phyloP scores from a whole-genome alignment of 2,329 filamentous ascomycete genomes.

The Mycosphaerella arachidis region DNA sequence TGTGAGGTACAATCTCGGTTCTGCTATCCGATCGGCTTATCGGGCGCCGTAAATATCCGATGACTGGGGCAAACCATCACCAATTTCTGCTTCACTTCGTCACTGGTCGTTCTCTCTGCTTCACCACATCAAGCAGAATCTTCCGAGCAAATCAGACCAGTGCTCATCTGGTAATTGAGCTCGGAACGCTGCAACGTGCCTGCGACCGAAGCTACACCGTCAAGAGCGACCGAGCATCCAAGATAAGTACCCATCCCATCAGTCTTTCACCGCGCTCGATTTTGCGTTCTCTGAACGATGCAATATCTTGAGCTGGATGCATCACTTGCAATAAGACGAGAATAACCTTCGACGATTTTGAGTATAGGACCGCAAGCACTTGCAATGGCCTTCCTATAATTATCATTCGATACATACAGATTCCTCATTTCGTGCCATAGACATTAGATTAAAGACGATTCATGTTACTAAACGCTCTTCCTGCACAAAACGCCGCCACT shows the following conservation, averaged over 20 bases:
- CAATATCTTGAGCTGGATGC: conserved; percentile 31
- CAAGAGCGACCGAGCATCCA: no score
- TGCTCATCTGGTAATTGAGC: no score
- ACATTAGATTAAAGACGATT: not conserved
- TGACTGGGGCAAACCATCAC: no score
- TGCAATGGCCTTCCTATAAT: conserved; percentile 27
- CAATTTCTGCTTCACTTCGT: no score
- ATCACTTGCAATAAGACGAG: conserved; percentile 25
- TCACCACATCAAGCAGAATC: no score
- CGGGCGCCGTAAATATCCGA: no score
- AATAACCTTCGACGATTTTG: conserved; percentile 27
- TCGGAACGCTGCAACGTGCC: no score
- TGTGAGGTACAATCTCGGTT: not conserved
- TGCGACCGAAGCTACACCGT: no score
- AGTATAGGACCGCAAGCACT: conserved; percentile 24
- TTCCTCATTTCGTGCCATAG: not conserved
- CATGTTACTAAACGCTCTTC: no score
- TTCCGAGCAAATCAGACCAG: no score
- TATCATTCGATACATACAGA: conserved; percentile 25
- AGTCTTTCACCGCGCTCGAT: conserved; percentile 32
- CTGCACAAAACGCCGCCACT: not conserved
- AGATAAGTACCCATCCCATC: not conserved
- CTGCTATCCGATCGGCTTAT: no score
- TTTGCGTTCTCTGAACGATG: conserved; percentile 15
- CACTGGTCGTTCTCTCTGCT: no score